These are phyloP conservation scores for Miscanthus lutarioriparius DNA, from an alignment of 176 grass and related monocot genomes.

Conservation along the genomic window DNA sequence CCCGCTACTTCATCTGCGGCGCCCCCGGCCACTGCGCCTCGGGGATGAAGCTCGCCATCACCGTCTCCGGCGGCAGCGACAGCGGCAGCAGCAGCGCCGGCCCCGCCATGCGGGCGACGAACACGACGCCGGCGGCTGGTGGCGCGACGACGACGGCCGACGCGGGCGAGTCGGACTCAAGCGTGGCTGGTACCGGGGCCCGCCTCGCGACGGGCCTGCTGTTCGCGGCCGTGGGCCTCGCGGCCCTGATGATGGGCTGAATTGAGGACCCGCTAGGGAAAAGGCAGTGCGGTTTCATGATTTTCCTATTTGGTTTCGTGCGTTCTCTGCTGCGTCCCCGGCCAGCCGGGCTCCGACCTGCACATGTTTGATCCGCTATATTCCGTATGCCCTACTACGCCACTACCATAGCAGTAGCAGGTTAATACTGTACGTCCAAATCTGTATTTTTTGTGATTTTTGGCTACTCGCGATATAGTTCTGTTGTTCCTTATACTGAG, in stretches of 20 bases:
- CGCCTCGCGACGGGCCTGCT: slow-evolving; percentile 14
- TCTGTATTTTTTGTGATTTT: too few relatives aligned
- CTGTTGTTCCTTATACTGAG: too few relatives aligned
- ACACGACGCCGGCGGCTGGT: neutral
- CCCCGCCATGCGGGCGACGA: neutral
- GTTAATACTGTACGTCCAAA: too few relatives aligned
- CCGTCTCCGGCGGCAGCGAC: neutral
- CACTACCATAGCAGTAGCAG: too few relatives aligned
- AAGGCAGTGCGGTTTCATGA: slow-evolving; percentile 33
- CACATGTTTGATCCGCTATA: too few relatives aligned
- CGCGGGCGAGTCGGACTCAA: neutral
- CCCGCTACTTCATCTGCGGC: slow-evolving; percentile 80
- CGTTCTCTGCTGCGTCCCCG: neutral
- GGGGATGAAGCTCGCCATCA: slow-evolving; percentile 74
- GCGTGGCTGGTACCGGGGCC: slow-evolving; percentile 20
- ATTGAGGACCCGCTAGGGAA: slow-evolving; percentile 28
- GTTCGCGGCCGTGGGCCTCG: slow-evolving; percentile 10
- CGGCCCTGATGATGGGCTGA: slow-evolving; percentile 37
- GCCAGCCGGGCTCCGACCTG: neutral
- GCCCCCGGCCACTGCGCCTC: slow-evolving; percentile 50
- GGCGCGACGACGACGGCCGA: neutral
- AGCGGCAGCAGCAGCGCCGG: neutral
- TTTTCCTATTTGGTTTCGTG: neutral
- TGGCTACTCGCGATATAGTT: too few relatives aligned
- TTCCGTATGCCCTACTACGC: too few relatives aligned